Base-by-base conservation (phyloP, 2,329 filamentous ascomycete species). In the Cytospora schulzeri region DNA sequence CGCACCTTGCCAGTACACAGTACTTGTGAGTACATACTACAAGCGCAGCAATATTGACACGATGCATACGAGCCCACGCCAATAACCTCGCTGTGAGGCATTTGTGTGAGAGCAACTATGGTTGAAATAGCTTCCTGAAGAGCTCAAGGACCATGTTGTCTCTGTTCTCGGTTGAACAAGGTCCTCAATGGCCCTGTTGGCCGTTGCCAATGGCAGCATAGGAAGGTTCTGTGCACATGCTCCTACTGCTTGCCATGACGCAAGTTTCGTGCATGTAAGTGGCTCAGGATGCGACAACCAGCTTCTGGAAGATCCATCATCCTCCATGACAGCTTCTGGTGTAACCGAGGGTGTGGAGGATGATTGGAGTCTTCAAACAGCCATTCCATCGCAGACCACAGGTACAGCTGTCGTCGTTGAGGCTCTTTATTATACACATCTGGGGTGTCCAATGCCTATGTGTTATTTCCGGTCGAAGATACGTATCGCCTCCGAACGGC, bases 401-500 rank as follows among this genome's bases (percentile, higher is more conserved):
- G 14, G 8, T n/a, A 45, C n/a, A 22, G 41, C 41, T 45, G 41
- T 45, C 41, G 17, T 22, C 41, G 11, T 22, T 17, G 28, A 31
- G 28, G 15, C 28, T 54, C 22, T 35, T 12, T 50, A 38, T 38
- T 45, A 51, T 31, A 61, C 4, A 15, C 15, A 9, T 9, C 4
- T 31, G 4, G 29, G 26, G 41, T 33, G 35, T 55, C 12, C 53
- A 19, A 55, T 29, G 54, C 12, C 26, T 51, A 29, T 41, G 17
- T 54, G 38, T 41, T 51, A 64, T 52, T n/a, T 56, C 62, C 65
- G 65, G 62, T 66, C 65, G 65, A 62, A 66, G 38, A 64, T 66
- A 66, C 65, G 65, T 59, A 45, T 54, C 24, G 51, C 56, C n/a
- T 48, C 65, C 62, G 65, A 55, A 31, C 38, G 38, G 57, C 45